A percentile compares a stretch with the other conserved stretches of the same genome.
Conservation (phyloP, 1,284 basidiomycete genomes). For the Flammula alnicola region DNA sequence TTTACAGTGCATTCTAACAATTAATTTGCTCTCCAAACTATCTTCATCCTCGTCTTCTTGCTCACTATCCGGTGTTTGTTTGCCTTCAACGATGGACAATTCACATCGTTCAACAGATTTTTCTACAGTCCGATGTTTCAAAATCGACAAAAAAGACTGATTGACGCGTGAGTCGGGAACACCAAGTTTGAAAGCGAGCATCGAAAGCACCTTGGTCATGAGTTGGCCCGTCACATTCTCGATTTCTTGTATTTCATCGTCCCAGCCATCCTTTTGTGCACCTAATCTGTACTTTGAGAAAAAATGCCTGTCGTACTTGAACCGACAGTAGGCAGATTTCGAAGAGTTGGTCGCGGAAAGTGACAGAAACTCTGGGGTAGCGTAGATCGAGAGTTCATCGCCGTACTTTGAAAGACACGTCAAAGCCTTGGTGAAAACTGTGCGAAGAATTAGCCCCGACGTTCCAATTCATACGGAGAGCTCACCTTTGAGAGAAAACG, state of each 20-base stretch:
- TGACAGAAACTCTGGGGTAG: slow-evolving; percentile 59
- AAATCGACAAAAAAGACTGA: slow-evolving; percentile 71
- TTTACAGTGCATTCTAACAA: slow-evolving; percentile 78
- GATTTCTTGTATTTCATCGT: slow-evolving; percentile 35
- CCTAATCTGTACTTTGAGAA: slow-evolving; percentile 68
- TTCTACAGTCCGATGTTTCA: slow-evolving; percentile 74
- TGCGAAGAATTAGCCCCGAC: not conserved
- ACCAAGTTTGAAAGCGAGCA: slow-evolving; percentile 2
- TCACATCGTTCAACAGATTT: slow-evolving; percentile 79
- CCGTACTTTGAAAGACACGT: slow-evolving; percentile 79
- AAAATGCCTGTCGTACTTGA: slow-evolving; percentile 69
- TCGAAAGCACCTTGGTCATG: slow-evolving; percentile 58
- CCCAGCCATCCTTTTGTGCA: slow-evolving; percentile 22
- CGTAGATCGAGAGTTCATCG: slow-evolving; percentile 74
- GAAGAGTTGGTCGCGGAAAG: slow-evolving; percentile 77
- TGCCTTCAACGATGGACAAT: slow-evolving; percentile 65
- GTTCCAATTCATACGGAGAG: not conserved
- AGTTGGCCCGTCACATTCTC: slow-evolving; percentile 63
- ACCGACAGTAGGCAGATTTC: slow-evolving; percentile 79
- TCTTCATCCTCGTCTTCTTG: slow-evolving; percentile 57
- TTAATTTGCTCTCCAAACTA: slow-evolving; percentile 69
- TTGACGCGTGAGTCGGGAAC: slow-evolving; percentile 2
- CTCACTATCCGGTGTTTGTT: slow-evolving; percentile 32
- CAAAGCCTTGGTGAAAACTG: slow-evolving; percentile 75
- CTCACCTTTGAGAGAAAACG: slow-evolving; percentile 48